Evolutionary conservation across 768 basidiomycete species (phyloP).

Genomic region (Cyclocybe cylindracea): DNA sequence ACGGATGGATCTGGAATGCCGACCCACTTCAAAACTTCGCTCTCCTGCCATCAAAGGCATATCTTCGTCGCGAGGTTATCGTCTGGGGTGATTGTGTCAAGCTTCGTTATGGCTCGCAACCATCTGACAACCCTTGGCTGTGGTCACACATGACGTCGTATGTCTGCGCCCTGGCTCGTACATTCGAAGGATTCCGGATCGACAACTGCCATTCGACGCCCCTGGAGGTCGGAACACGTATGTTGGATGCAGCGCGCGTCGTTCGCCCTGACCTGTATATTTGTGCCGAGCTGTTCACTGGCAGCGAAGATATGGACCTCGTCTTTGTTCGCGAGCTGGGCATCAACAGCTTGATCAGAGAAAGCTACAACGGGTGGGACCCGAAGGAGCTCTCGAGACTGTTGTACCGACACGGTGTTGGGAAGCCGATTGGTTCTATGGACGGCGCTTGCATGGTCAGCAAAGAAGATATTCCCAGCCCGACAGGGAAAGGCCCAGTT

Average conservation of each 20-base stretch:
- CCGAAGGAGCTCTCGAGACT: constrained; percentile 89
- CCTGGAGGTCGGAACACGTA: constrained; percentile 89
- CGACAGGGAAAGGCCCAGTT: constrained; percentile 79
- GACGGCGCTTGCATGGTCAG: constrained; percentile 82
- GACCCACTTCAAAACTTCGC: constrained; percentile 96
- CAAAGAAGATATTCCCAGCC: constrained; percentile 75
- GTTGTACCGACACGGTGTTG: constrained; percentile 87
- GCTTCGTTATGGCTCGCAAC: constrained; percentile 84
- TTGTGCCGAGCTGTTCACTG: constrained; percentile 96
- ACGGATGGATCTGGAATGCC: constrained; percentile 99
- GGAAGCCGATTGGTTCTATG: constrained; percentile 97
- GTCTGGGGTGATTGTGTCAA: constrained; percentile 99
- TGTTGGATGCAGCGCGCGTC: constrained; percentile 89
- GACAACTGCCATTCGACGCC: constrained; percentile 99
- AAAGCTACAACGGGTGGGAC: constrained; percentile 90
- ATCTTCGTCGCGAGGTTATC: constrained; percentile 94
- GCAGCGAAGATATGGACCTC: constrained; percentile 90
- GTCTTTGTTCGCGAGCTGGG: constrained; percentile 91
- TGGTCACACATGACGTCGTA: constrained; percentile 92
- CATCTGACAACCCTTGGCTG: constrained; percentile 87
- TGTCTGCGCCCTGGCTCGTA: constrained; percentile 73
- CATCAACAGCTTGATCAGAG: constrained; percentile 90
- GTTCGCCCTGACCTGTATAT: constrained; percentile 94
- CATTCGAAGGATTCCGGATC: constrained; percentile 95
- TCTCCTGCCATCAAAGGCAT: constrained; percentile 87